A percentile compares a stretch with the other conserved stretches of the same genome.
Evolutionary conservation across 2,329 filamentous ascomycete species (phyloP).

Genomic region (Pyrenochaeta sp.): DNA sequence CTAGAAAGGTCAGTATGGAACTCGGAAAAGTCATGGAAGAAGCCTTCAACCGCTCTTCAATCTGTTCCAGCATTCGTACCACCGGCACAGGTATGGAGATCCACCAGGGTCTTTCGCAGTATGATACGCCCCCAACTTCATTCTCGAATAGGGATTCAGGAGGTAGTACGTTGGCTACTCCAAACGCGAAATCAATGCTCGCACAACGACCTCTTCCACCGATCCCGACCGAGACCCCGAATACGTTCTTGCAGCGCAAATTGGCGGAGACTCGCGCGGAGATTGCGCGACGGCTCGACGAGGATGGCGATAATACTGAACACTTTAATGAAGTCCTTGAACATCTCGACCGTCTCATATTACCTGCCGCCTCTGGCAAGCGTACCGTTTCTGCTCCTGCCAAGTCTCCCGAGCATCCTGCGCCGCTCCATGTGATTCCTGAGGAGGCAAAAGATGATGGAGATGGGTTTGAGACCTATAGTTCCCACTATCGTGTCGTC

Average conservation of each 20-base stretch:
- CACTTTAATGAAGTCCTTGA: slow-evolving; percentile 68
- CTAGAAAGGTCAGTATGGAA: slow-evolving; percentile 82
- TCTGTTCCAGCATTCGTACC: slow-evolving; percentile 61
- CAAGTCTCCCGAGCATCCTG: slow-evolving; percentile 38
- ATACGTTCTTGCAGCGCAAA: slow-evolving; percentile 62
- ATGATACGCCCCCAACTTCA: slow-evolving; percentile 63
- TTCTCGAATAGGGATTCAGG: slow-evolving; percentile 53
- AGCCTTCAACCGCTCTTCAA: slow-evolving; percentile 79
- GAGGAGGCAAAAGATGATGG: slow-evolving; percentile 56
- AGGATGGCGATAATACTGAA: slow-evolving; percentile 55
- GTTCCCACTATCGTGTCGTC: slow-evolving; percentile 49
- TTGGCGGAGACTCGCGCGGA: slow-evolving; percentile 66
- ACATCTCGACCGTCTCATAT: slow-evolving; percentile 66
- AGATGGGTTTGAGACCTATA: slow-evolving; percentile 39
- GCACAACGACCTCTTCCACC: slow-evolving; percentile 55
- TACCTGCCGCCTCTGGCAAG: slow-evolving; percentile 51
- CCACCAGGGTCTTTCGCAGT: slow-evolving; percentile 43
- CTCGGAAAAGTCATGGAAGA: slow-evolving; percentile 92
- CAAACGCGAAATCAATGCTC: slow-evolving; percentile 40
- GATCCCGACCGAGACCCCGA: slow-evolving; percentile 58
- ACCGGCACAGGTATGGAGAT: slow-evolving; percentile 31
- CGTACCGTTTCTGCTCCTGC: slow-evolving; percentile 58
- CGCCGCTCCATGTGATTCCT: slow-evolving; percentile 59
- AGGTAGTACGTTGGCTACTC: slow-evolving; percentile 38
- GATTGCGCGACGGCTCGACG: slow-evolving; percentile 61